Percentiles rank a stretch among this genome's conserved stretches.
Evolutionary conservation across 768 basidiomycete species (phyloP).

Genomic region (Aureoboletus auriporus): DNA sequence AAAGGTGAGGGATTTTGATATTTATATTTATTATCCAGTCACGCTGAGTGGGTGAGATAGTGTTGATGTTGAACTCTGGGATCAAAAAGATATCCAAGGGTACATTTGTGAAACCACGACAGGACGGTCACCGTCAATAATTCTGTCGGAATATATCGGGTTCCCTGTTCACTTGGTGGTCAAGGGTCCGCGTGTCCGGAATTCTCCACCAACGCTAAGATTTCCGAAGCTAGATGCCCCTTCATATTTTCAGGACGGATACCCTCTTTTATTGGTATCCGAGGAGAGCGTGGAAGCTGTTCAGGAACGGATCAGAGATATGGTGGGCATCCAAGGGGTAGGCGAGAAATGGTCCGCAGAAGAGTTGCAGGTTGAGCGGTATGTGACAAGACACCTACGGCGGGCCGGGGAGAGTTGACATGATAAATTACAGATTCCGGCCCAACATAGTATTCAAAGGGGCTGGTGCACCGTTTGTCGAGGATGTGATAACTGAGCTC

Average conservation of each 20-base stretch:
- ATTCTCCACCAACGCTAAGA: slow-evolving; percentile 43
- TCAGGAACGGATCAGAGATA: slow-evolving; percentile 42
- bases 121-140: slow-evolving; percentile 45
- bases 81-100: slow-evolving; percentile 50
- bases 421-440: slow-evolving; percentile 50
- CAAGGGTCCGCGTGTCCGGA: slow-evolving; percentile 60
- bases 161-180: slow-evolving; percentile 58
- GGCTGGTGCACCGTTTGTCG: slow-evolving; percentile 60
- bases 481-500: slow-evolving; percentile 68
- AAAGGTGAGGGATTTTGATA: slow-evolving; percentile 40
- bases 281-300: slow-evolving; percentile 60
- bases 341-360: slow-evolving; percentile 50
- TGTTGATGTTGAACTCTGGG: slow-evolving; percentile 52
- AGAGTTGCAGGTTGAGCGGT: slow-evolving; percentile 58
- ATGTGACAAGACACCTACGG: slow-evolving; percentile 9
- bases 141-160: slow-evolving; percentile 60
- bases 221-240: slow-evolving; percentile 59
- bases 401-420: not conserved
- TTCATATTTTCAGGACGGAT: slow-evolving; percentile 65
- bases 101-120: slow-evolving; percentile 53
- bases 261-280: slow-evolving; percentile 63
- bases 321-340: slow-evolving; percentile 47
- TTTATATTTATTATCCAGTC: not conserved
- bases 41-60: slow-evolving; percentile 30
- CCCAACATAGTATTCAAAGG: slow-evolving; percentile 74